phyloP scores from a whole-genome alignment of 192 early-diverging fungal species.

The Rhizophagus clarus region DNA sequence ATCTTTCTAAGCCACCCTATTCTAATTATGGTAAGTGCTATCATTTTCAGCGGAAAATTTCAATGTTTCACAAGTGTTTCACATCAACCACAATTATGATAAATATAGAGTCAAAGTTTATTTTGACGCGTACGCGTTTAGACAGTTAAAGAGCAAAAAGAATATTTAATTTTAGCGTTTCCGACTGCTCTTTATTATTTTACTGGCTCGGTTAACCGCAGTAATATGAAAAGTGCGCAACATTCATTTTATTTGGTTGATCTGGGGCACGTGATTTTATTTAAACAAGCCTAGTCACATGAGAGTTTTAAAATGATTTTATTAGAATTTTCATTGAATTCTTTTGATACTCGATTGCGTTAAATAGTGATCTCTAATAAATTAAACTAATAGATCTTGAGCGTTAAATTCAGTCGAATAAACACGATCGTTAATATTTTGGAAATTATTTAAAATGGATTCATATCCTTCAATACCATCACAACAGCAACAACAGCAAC shows the following conservation, averaged over 20 bases:
- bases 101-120: not conserved
- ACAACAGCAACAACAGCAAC: slow-evolving; percentile 12
- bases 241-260: not conserved
- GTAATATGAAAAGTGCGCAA: not conserved
- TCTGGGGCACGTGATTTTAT: not conserved
- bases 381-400: not conserved
- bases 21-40: too few relatives aligned
- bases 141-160: not conserved
- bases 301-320: not conserved
- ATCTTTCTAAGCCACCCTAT: too few relatives aligned
- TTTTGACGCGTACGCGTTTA: not conserved
- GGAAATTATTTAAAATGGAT: slow-evolving; percentile 10
- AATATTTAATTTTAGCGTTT: not conserved
- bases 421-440: too few relatives aligned
- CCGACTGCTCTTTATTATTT: not conserved
- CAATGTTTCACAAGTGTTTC: too few relatives aligned
- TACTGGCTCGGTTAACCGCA: not conserved
- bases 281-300: not conserved
- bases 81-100: too few relatives aligned
- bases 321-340: not conserved
- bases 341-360: not conserved
- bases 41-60: too few relatives aligned
- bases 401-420: not conserved
- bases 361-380: not conserved
- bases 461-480: slow-evolving; percentile 13